Evolutionary conservation across 2,329 filamentous ascomycete species (phyloP).

Genomic region (Falciphora oryzae): DNA sequence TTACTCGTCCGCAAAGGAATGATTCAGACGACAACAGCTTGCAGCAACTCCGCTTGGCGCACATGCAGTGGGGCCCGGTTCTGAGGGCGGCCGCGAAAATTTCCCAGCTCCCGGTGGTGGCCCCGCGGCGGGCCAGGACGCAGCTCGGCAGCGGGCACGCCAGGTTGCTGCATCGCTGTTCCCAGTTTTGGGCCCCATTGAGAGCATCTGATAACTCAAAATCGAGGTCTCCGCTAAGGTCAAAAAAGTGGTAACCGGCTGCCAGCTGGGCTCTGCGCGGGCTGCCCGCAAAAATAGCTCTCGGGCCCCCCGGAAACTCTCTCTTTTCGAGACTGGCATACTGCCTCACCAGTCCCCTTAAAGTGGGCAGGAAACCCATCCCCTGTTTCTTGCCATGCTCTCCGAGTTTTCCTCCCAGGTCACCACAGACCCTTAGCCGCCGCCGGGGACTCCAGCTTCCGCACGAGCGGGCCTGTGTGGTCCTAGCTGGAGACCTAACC

Average conservation of each 20-base stretch:
- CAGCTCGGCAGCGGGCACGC: not conserved
- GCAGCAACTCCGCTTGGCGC: not conserved
- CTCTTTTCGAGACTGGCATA: too few species aligned
- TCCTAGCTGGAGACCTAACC: not conserved
- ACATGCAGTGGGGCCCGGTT: not conserved
- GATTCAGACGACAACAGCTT: not conserved
- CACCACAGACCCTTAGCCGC: not conserved
- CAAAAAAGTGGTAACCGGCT: conserved; percentile 6
- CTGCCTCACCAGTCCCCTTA: not conserved
- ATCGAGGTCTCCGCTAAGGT: not conserved
- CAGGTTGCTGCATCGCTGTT: not conserved
- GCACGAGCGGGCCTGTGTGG: not conserved
- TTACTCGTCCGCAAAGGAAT: not conserved
- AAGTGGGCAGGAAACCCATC: not conserved
- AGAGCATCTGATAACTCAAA: conserved; percentile 9
- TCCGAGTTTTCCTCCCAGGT: not conserved
- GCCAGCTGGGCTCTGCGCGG: not conserved
- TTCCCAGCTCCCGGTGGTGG: not conserved
- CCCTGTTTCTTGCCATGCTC: not conserved
- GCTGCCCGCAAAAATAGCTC: not conserved
- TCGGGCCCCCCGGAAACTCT: not conserved
- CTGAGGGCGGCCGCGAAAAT: not conserved
- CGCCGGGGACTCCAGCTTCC: not conserved
- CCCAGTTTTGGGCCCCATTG: not conserved
- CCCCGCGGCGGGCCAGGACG: not conserved